Evolutionary conservation across 345 rosid genomes (phyloP).

Genomic region (Euphorbia peplus): DNA sequence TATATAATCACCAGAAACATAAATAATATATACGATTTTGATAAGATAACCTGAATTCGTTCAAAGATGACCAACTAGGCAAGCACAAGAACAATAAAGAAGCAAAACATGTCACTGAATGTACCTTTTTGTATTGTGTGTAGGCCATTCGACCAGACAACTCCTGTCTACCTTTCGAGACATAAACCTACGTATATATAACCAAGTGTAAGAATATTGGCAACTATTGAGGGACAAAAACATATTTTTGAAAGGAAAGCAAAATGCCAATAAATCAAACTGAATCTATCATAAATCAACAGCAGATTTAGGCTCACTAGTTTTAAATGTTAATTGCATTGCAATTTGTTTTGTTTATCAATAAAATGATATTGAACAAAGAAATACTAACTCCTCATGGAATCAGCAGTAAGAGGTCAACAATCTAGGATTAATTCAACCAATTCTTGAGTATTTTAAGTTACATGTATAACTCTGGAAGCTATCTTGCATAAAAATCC

Average conservation of each 20-base stretch:
- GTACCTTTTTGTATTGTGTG: constrained; percentile 73
- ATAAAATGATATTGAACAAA: background rate
- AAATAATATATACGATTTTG: no score
- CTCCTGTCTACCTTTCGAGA: constrained; percentile 70
- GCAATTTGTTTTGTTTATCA: background rate
- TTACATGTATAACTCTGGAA: no score
- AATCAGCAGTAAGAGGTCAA: background rate
- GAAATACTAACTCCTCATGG: background rate
- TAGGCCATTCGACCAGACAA: constrained; percentile 74
- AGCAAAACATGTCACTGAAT: background rate
- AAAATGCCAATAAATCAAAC: background rate
- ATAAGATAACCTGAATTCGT: no score
- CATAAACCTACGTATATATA: constrained; percentile 53
- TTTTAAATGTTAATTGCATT: background rate
- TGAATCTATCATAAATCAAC: background rate
- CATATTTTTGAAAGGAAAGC: background rate
- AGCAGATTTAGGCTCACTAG: background rate
- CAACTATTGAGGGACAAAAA: background rate
- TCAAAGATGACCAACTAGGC: background rate
- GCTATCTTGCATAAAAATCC: no score
- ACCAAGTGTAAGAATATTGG: constrained; percentile 1
- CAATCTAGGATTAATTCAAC: background rate
- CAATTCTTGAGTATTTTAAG: background rate
- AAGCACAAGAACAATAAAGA: background rate
- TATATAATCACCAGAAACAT: no score